Conservation (phyloP, 176 grass and related monocot genomes). For the Cymbopogon citratus region DNA sequence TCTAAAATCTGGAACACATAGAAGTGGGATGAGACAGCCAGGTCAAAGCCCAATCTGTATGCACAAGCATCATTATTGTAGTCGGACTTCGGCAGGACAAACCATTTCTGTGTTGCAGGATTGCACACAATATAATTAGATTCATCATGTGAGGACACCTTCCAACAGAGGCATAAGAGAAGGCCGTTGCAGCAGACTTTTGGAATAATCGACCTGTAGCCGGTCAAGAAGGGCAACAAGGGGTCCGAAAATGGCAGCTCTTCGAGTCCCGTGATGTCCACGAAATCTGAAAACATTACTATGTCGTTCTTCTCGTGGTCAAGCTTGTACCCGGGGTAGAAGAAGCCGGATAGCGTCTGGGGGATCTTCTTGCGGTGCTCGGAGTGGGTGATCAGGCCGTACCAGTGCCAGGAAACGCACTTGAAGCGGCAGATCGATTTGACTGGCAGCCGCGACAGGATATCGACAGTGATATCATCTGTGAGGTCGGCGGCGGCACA, state of each 20-base stretch:
- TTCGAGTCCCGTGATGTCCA: neutral
- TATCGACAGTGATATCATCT: no score
- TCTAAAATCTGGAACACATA: neutral
- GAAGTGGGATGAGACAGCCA: neutral
- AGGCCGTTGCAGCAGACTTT: constrained; percentile 20
- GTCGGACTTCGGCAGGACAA: neutral
- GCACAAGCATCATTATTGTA: neutral
- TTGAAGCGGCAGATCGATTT: no score
- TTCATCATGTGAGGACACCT: neutral
- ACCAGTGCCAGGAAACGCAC: no score
- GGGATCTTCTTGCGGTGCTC: no score
- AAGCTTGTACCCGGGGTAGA: neutral
- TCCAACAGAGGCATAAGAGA: neutral
- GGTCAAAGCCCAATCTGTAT: neutral
- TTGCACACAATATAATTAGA: neutral
- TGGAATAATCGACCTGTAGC: neutral
- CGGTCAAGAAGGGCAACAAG: neutral
- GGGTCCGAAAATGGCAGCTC: neutral
- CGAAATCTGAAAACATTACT: neutral
- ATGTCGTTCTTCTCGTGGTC: neutral
- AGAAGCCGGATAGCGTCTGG: neutral
- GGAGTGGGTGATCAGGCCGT: no score
- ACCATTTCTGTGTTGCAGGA: constrained; percentile 6
- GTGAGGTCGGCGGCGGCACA: no score
- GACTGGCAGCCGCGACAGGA: no score